These are phyloP conservation scores for Lophiostoma macrostomum DNA, from an alignment of 495 filamentous ascomycete species.

Conservation along the genomic window DNA sequence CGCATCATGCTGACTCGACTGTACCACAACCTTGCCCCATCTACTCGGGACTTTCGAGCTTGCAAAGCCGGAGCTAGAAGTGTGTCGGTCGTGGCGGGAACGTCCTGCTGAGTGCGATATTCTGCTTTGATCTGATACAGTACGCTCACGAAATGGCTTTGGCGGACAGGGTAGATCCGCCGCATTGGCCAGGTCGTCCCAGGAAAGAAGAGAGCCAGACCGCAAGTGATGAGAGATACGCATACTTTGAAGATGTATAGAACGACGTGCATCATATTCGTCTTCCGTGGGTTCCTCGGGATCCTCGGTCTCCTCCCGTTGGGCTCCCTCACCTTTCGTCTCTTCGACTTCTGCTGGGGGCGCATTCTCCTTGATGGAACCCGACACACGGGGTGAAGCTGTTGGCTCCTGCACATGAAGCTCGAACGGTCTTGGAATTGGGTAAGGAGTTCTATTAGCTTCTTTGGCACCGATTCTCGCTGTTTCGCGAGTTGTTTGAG, in stretches of 20 bases:
- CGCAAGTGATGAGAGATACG: constrained; percentile 35
- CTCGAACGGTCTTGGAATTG: background rate
- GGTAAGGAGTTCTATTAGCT: background rate
- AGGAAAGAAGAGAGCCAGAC: constrained; percentile 30
- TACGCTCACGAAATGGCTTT: constrained; percentile 1
- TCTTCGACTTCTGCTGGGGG: background rate
- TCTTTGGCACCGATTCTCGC: too few species aligned
- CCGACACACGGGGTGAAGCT: background rate
- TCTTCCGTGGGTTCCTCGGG: background rate
- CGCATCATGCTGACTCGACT: background rate
- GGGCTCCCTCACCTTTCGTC: background rate
- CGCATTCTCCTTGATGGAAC: constrained; percentile 5
- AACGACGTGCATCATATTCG: constrained; percentile 13
- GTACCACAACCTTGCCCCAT: constrained; percentile 33
- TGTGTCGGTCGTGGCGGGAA: constrained; percentile 24
- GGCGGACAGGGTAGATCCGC: constrained; percentile 8
- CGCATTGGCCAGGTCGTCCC: constrained; percentile 12
- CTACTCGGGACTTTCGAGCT: constrained; percentile 30
- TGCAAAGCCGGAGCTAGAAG: constrained; percentile 32
- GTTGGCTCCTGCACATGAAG: constrained; percentile 22
- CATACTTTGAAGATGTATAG: constrained; percentile 36
- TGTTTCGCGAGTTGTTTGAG: too few species aligned
- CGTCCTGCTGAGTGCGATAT: background rate
- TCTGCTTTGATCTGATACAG: constrained; percentile 8
- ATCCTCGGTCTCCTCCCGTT: background rate